phyloP scores from a whole-genome alignment of 164 flowering plant genomes.

The Vitis riparia region DNA sequence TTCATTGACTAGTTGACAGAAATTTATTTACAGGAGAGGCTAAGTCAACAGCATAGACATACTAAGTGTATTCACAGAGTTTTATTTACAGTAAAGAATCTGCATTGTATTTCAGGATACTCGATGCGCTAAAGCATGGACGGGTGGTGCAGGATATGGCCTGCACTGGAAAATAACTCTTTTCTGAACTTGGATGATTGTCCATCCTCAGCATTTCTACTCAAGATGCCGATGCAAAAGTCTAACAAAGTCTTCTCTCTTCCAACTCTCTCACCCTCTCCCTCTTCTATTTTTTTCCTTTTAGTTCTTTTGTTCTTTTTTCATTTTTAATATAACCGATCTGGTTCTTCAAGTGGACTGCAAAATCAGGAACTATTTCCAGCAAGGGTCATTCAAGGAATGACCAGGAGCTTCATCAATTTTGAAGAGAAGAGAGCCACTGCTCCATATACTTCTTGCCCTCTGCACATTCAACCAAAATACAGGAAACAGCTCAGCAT shows the following conservation, averaged over 20 bases:
- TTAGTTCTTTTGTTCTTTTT: not conserved
- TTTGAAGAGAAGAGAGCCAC: conserved; percentile 51
- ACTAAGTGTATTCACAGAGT: not conserved
- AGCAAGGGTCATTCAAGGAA: not conserved
- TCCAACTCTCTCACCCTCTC: not conserved
- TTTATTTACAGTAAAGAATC: conserved; percentile 9
- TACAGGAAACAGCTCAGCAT: not conserved
- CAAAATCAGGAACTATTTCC: not conserved
- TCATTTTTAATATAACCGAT: not conserved
- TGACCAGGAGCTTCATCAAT: conserved; percentile 12
- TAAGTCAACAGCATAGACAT: not conserved
- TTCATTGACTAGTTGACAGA: not conserved
- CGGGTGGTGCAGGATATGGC: not conserved
- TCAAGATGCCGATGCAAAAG: not conserved
- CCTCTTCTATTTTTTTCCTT: not conserved
- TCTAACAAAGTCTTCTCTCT: not conserved
- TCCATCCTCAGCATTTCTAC: conserved; percentile 1
- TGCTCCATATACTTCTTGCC: conserved; percentile 41
- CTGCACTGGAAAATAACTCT: not conserved
- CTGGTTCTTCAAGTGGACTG: not conserved
- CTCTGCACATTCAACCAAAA: conserved; percentile 26
- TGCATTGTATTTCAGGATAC: not conserved
- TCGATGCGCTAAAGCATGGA: not conserved
- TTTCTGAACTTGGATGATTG: not conserved
- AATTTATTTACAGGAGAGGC: conserved; percentile 5